Evolutionary conservation across 495 filamentous ascomycete species (phyloP).

Genomic region (Penicillium macrosclerotiorum): DNA sequence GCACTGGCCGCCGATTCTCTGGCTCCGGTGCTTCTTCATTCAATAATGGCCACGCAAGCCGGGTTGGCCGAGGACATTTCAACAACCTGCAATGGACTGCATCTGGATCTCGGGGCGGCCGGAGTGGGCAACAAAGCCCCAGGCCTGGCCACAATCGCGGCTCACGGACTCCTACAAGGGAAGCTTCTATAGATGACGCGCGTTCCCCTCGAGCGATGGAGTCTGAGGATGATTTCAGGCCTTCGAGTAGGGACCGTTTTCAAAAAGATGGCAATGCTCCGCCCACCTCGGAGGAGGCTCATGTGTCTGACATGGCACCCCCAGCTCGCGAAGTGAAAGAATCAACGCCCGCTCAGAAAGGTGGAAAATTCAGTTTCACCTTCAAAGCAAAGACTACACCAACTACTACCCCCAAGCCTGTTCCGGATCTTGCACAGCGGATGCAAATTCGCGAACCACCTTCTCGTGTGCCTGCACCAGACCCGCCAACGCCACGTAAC

Average conservation of each 20-base stretch:
- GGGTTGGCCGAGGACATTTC: constrained; percentile 44
- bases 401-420: constrained; percentile 60
- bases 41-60: constrained; percentile 26
- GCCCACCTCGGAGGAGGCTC: constrained; percentile 28
- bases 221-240: constrained; percentile 59
- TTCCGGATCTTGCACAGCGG: constrained; percentile 65
- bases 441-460: constrained; percentile 57
- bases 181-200: constrained; percentile 32
- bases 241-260: constrained; percentile 56
- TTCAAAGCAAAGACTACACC: constrained; percentile 72
- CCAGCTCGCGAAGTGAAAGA: constrained; percentile 46
- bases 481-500: constrained; percentile 34
- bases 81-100: constrained; percentile 63
- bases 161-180: constrained; percentile 26
- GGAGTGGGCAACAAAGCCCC: constrained; percentile 32
- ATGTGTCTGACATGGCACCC: constrained; percentile 46
- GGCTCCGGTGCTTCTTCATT: constrained; percentile 33
- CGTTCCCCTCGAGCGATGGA: constrained; percentile 44
- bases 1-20: constrained; percentile 44
- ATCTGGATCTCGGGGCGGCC: constrained; percentile 31
- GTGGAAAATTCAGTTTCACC: constrained; percentile 82
- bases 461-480: constrained; percentile 31
- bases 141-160: constrained; percentile 24
- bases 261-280: constrained; percentile 59
- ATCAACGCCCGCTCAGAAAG: constrained; percentile 53